Evolutionary conservation across 2,329 filamentous ascomycete species (phyloP), one percentile per base, ranked within the genome.

Genomic region (Fusarium fujikuroi): DNA sequence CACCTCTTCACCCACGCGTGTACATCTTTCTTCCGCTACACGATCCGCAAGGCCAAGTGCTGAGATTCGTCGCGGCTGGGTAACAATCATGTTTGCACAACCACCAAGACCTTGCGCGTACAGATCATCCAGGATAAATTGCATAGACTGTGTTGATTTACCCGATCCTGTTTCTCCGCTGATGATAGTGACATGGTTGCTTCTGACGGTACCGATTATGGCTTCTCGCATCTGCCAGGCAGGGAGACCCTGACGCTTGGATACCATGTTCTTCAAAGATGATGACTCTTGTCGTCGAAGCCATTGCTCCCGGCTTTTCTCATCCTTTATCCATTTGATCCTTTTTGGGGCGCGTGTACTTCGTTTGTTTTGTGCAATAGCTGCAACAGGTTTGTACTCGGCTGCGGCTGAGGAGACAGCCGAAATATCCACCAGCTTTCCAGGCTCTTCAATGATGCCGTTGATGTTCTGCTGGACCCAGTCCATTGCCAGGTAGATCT

Each of bases 101-200:
- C 89, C 89, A 5, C 95, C 96, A 14, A 97, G 86, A 12, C 92
- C 90, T 50, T 89, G 87, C 69, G 89, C 87, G 76, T 98, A 97
- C 72, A 98, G 85, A 76, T 98, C 94, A 77, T 99, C 96, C 3
- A 99, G 87, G 47, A 99, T 88, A 81, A 98, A 99, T 81, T 99
- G 96, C 39, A 98, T 94, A 5, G 94, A 96, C 81, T 99, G 96
- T 1, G 96, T 98, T 54, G 94, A 97, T 83, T 99, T 99, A 79
- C 96, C 96, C 23, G 94, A 97, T 60, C 96, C 96, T 8, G 96
- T 99, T 83, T 98, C 96, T 75, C 96, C 96, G 47, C 95, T 97
- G 76, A 99, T 96, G 77, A 99, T 98, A 2, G 94, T 97, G 57
- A 99, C 95, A 81, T 98, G 92, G 78, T 95, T 91, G 9, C 87